Conservation (phyloP, 495 filamentous ascomycete species). For the Xylona heveae region DNA sequence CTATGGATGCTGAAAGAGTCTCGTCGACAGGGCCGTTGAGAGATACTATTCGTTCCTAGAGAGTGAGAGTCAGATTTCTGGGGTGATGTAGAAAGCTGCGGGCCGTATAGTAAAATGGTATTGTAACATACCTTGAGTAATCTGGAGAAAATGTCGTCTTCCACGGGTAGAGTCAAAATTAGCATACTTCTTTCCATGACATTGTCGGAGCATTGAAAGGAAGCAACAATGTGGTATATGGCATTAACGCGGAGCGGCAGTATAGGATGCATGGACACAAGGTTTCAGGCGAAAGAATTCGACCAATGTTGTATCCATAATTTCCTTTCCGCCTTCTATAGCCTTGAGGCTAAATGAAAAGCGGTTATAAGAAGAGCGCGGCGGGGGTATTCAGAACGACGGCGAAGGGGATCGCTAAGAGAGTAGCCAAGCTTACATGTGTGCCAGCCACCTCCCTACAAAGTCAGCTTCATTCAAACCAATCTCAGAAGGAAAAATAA, state of each 20-base stretch:
- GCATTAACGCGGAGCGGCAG: conserved; percentile 10
- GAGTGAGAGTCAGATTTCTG: conserved; percentile 5
- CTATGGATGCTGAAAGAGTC: conserved; percentile 67
- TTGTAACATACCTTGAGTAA: conserved; percentile 38
- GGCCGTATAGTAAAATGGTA: background rate
- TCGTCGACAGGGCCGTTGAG: conserved; percentile 88
- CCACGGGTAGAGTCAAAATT: too few species aligned
- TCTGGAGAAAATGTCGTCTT: conserved; percentile 71
- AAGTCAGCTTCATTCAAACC: conserved; percentile 16
- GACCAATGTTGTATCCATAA: conserved; percentile 7
- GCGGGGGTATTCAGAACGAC: background rate
- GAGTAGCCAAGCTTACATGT: conserved; percentile 38
- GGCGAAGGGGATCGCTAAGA: background rate
- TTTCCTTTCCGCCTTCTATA: conserved; percentile 1
- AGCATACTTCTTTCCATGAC: too few species aligned
- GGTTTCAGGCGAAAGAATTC: too few species aligned
- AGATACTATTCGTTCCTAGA: conserved; percentile 81
- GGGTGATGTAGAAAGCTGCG: background rate
- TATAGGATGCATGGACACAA: conserved; percentile 6
- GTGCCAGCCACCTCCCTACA: conserved; percentile 70
- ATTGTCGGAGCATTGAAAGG: too few species aligned
- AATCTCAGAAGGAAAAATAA: conserved; percentile 4
- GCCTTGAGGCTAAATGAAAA: too few species aligned
- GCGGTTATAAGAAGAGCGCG: background rate
- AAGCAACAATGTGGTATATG: too few species aligned